Evolutionary conservation across 176 grass and related monocot genomes (phyloP), one percentile per base, ranked within the genome.

Genomic region (Eragrostis nindensis): DNA sequence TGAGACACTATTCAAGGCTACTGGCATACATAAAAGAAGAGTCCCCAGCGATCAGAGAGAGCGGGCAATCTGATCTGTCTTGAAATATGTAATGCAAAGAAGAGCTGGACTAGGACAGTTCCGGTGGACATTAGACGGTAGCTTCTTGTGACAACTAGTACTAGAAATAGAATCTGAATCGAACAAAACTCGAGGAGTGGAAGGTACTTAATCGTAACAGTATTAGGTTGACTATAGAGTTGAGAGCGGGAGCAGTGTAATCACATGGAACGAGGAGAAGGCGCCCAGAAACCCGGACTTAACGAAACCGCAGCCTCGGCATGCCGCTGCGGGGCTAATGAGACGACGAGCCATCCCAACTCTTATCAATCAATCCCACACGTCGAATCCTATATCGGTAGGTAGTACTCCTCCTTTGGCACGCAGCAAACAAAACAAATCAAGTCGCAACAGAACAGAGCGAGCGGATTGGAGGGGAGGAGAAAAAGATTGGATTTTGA

Each of bases 181-280:
- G 25, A n/a, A 22, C 32, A 19, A 75, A 50, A 16, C 2, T 43
- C 11, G 55, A 40, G 19, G 21, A 62, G 50, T 46, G 65, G 25
- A 5, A 63, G 32, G 32, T 36, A 36, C 32, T 36, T 36, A 85
- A 7, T 44, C 26, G 76, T 55, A 66, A 49, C 68, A 27, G 43
- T 26, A 2, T 7, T 36, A 36, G 26, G 32, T 36, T 36, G 32
- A 36, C 32, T 36, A 36, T 36, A 36, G 32, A 36, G 32, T 36
- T 36, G 32, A 36, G 32, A 36, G 4, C 59, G 61, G 91, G 92
- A 73, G 69, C 56, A 82, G 93, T 64, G 65, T 77, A 89, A 85
- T 95, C 96, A 99, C 96, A 91, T 95, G 90, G 88, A 84, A 84
- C 27, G 96, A 89, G 72, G 96, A 95, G 84, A 99, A 82, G 69